Base-by-base conservation (phyloP, 495 filamentous ascomycete genomes). In the Aspergillus ostianus region DNA sequence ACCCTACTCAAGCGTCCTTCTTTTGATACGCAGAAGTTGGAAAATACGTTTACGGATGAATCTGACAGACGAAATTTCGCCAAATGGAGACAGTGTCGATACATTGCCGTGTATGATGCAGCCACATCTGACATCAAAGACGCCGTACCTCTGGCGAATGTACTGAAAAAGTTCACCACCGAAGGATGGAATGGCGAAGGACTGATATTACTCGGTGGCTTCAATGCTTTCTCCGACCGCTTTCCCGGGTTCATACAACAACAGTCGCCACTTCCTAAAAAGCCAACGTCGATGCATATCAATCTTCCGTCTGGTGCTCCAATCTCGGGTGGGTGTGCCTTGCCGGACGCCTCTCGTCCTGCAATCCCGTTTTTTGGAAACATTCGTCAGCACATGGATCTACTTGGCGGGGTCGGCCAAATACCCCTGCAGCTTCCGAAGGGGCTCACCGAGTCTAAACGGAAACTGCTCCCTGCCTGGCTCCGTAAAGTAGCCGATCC, bases 311-410 rank as follows among this genome's bases (percentile, higher is more conserved):
- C 80, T 45, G 79, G 86, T 46, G 86, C 90, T 1, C 91, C 90
- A 18, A 87, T 96, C 13, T 87, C 89, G 59, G 93, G 93, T 50
- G 95, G 94, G 1, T 97, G 95, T 66, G 80, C 85, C 57, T 82
- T 98, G 69, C 94, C 94, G 15, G 78, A 80, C 21, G 80, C 82
- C 20, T 80, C 87, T 56, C 79, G 80, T 57, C 82, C 85, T 2
- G 80, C 84, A 15, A 97, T 95, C 65, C 93, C 95, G 0, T 98
- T 98, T 73, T 98, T 98, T 74, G 84, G 85, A 57, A 97, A 97
- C 61, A 98, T 98, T 64, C 84, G 95, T 27, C 94, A 98, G 72
- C 96, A 98, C 61, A 94, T 96, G 85, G 94, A 98, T 68, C 74
- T 98, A 46, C 85, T 96, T 50, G 93, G 90, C 55, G 94, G 94